Evolutionary conservation across 73 alveolate genomes (phyloP), one percentile per base, ranked within the genome.

Genomic region (Symbiodinium pilosum): DNA sequence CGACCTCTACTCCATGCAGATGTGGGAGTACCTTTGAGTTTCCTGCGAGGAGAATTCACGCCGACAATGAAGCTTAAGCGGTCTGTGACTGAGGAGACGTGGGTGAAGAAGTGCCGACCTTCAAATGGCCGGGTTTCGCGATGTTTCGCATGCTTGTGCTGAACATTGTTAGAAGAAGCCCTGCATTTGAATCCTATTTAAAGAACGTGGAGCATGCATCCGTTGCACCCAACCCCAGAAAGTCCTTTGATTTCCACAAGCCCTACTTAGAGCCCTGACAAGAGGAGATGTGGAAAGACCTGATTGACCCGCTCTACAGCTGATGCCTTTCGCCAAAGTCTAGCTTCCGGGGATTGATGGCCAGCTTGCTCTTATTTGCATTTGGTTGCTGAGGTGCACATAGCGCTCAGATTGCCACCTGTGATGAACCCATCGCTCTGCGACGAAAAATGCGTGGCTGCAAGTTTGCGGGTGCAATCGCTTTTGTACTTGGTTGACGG

Each of bases 41-140:
- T n/a, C n/a, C n/a, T 47, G 59, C 59, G 59, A 73, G 93, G 92
- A 42, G 93, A 81, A 68, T 47, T 81, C 28, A 77, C 98, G 39
- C 98, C 98, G 40, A 64, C 98, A 18, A 38, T 93, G 93, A 93
- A 93, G 98, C 93, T 93, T 68, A 93, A 93, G 68, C 92, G 98
- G 43, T 93, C 98, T 26, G 98, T 93, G 41, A 84, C 98, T 4
- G 98, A 93, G 87, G 92, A 42, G 51, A 44, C 92, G 30, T 44
- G 84, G 98, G 26, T 64, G 30, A 54, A 24, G 75, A 54, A 24
- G 75, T 54, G n/a, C n/a, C n/a, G n/a, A n/a, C n/a, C n/a, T n/a
- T n/a, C n/a, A n/a, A n/a, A n/a, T n/a, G n/a, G n/a, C n/a, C n/a
- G n/a, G n/a, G n/a, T n/a, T n/a, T n/a, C n/a, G n/a, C n/a, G n/a